Conservation (phyloP, 768 basidiomycete species). For the Mycena vulgaris region DNA sequence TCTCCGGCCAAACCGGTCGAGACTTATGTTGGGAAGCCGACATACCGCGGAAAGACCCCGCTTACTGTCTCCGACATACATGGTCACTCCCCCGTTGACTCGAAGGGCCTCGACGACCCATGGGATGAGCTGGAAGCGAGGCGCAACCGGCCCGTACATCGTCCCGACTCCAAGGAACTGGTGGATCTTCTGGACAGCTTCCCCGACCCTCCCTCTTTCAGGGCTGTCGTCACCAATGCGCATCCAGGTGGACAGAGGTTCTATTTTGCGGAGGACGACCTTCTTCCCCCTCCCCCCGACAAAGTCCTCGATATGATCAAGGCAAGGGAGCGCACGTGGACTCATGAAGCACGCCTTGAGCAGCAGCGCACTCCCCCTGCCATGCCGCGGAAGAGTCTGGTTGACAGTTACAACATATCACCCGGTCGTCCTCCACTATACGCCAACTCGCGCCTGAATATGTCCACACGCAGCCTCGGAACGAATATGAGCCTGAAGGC, state of each 20-base stretch:
- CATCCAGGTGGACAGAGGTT: constrained; percentile 7
- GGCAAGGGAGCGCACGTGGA: constrained; percentile 19
- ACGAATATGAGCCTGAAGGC: not conserved
- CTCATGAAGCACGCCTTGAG: constrained; percentile 10
- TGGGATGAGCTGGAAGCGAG: constrained; percentile 17
- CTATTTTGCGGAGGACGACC: constrained; percentile 23
- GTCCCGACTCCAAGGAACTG: not conserved
- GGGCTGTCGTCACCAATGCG: not conserved
- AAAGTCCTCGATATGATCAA: constrained; percentile 19
- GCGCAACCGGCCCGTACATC: not conserved
- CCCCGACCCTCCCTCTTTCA: constrained; percentile 23
- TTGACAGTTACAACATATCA: not conserved
- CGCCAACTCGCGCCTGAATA: constrained; percentile 13
- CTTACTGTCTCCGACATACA: constrained; percentile 29
- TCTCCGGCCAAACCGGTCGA: not conserved
- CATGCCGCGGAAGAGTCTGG: not conserved
- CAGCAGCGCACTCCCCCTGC: constrained; percentile 13
- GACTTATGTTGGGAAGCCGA: not conserved
- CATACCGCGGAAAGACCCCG: constrained; percentile 28
- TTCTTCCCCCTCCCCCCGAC: constrained; percentile 31
- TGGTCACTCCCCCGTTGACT: constrained; percentile 11
- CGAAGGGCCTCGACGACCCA: not conserved
- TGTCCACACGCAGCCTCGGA: constrained; percentile 29
- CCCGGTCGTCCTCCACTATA: constrained; percentile 26
- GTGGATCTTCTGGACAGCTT: constrained; percentile 20